Evolutionary conservation across 202 grass and related monocot genomes (phyloP), one percentile per base, ranked within the genome.

Genomic region (Digitaria exilis): DNA sequence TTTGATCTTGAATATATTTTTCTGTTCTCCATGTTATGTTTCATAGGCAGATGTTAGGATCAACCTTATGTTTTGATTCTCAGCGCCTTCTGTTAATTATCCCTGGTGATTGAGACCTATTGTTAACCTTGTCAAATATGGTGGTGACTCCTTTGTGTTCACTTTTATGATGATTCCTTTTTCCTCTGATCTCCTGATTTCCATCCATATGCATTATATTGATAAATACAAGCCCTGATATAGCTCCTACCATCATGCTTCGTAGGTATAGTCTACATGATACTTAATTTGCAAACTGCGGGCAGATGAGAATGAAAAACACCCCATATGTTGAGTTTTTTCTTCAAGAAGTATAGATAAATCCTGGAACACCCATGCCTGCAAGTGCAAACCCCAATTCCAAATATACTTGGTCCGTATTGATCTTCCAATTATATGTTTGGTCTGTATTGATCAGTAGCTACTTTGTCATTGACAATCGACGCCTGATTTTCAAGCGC

Each of bases 111-210:
- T 62, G 69, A 75, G 65, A 89, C 68, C 31, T 39, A 32, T 68
- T 82, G 58, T 15, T 32, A 63, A 69, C 26, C 67, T 86, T 80
- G 71, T 69, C 29, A 85, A 82, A 82, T 90, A 76, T 84, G 83
- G 83, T 83, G 84, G 66, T 18, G 51, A 83, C 26, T 58, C 35
- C n/a, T 73, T 75, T 55, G 17, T 83, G 68, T 77, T 83, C 51
- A 78, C 39, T 66, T 80, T 30, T 8, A 49, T 86, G 46, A 55
- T 92, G 26, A 44, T 88, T 84, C 52, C 21, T 83, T 34, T 69
- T 88, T 82, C 54, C n/a, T 83, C n/a, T 69, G 58, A 48, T 75
- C 17, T 18, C 35, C 25, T 43, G 25, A 2, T 63, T 69, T 18
- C 29, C 30, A 29, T 83, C 35, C 35, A 37, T 37, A 37, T 2